Evolutionary conservation across 2,329 filamentous ascomycete genomes (phyloP).

Genomic region (Lecanoromycetidae sp.): DNA sequence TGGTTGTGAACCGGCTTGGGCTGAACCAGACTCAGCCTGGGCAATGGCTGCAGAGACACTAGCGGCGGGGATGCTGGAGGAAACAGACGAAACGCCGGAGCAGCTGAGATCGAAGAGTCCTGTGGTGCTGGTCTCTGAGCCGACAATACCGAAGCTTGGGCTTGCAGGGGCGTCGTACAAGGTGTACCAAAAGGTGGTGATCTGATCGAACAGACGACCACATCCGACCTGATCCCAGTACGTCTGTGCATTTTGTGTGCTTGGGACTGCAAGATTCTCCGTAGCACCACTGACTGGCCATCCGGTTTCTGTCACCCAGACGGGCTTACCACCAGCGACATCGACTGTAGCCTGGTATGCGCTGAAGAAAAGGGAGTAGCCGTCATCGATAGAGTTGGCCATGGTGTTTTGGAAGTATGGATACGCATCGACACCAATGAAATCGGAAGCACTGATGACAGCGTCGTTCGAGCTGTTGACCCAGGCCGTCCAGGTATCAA

Average conservation of each 20-base stretch:
- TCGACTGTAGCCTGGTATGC: constrained; percentile 49
- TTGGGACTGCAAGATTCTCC: constrained; percentile 51
- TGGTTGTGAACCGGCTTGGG: constrained; percentile 8
- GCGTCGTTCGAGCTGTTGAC: constrained; percentile 59
- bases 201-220: constrained; percentile 48
- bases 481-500: constrained; percentile 79
- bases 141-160: constrained; percentile 61
- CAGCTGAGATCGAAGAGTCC: constrained; percentile 55
- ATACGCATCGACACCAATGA: constrained; percentile 70
- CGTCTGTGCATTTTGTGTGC: constrained; percentile 55
- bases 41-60: constrained; percentile 8
- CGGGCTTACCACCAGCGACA: constrained; percentile 52
- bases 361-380: constrained; percentile 54
- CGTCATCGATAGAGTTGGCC: constrained; percentile 53
- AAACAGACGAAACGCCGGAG: constrained; percentile 26
- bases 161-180: constrained; percentile 54
- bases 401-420: constrained; percentile 67
- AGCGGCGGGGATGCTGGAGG: constrained; percentile 3
- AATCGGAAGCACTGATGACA: constrained; percentile 61
- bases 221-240: constrained; percentile 75
- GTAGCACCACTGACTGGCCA: constrained; percentile 64
- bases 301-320: constrained; percentile 84
- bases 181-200: constrained; percentile 66
- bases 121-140: constrained; percentile 38
- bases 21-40: constrained; percentile 2